These are phyloP conservation scores for Pachysandra terminalis DNA, from an alignment of 164 flowering plant species.

Conservation along the genomic window DNA sequence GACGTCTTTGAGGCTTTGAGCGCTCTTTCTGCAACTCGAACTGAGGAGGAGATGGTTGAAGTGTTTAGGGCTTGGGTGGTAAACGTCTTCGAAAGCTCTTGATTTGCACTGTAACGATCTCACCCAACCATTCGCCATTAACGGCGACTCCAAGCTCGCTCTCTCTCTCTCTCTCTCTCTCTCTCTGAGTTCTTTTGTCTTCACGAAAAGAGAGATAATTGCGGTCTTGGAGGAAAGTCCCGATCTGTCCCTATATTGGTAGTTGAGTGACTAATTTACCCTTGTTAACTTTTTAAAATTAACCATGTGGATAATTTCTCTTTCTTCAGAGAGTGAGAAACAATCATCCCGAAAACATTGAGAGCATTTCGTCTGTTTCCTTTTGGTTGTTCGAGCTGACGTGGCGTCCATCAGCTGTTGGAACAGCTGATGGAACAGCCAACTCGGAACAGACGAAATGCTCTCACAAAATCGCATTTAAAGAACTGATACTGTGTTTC, in stretches of 20 bases:
- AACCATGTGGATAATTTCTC: not conserved
- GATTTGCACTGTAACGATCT: constrained; percentile 89
- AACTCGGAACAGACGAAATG: no score
- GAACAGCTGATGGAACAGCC: no score
- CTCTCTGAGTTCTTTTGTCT: not conserved
- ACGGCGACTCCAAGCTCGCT: constrained; percentile 16
- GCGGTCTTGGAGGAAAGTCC: no score
- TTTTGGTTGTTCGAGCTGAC: no score
- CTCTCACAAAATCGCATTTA: not conserved
- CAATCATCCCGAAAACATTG: no score
- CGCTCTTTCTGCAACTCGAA: constrained; percentile 58
- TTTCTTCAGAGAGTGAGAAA: not conserved
- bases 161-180: no score
- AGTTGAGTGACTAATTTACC: not conserved
- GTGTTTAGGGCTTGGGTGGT: constrained; percentile 33
- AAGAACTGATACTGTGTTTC: no score
- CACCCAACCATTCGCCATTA: constrained; percentile 85
- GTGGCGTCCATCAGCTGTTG: no score
- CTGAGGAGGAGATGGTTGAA: constrained; percentile 29
- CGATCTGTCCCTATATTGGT: not conserved
- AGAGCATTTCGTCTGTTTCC: no score
- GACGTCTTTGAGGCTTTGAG: constrained; percentile 62
- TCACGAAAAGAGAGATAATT: not conserved
- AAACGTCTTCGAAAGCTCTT: constrained; percentile 70
- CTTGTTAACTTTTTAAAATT: not conserved